Conservation (phyloP, 164 flowering plant genomes). For the Tetrastigma voinierianum region DNA sequence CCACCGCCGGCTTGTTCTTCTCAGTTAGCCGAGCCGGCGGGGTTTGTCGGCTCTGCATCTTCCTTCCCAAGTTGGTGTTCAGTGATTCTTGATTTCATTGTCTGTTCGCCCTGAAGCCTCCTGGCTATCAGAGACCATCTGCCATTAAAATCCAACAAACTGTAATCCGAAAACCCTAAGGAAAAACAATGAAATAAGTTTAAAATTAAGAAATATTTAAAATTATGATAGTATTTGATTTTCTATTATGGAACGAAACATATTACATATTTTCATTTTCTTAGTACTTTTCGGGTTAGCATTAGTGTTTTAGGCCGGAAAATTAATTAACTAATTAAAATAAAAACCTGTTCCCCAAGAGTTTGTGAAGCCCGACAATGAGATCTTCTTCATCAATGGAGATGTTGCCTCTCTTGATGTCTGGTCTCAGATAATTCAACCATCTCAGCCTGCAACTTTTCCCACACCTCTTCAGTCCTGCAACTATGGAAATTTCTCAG, state of each 20-base stretch:
- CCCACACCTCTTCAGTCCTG: conserved; percentile 36
- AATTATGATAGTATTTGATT: background rate
- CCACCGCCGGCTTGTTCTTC: no score
- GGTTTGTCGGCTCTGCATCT: background rate
- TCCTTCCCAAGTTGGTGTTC: conserved; percentile 35
- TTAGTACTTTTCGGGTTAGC: no score
- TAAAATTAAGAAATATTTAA: background rate
- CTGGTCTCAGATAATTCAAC: conserved; percentile 37
- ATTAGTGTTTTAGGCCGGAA: no score
- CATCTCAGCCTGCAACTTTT: conserved; percentile 40
- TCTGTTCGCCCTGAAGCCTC: conserved; percentile 41
- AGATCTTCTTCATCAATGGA: conserved; percentile 34
- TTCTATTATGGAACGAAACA: no score
- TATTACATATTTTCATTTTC: no score
- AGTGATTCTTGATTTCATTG: conserved; percentile 41
- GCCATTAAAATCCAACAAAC: background rate
- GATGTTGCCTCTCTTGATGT: conserved; percentile 39
- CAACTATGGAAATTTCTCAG: background rate
- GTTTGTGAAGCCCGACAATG: conserved; percentile 40
- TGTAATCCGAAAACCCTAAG: background rate
- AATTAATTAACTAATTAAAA: background rate
- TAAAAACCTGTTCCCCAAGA: conserved; percentile 29
- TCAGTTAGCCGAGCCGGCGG: background rate
- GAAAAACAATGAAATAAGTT: background rate
- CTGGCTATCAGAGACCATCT: conserved; percentile 51